These are phyloP conservation scores for Erythrobasidium yunnanense DNA, from an alignment of 768 basidiomycete genomes.

Conservation along the genomic window DNA sequence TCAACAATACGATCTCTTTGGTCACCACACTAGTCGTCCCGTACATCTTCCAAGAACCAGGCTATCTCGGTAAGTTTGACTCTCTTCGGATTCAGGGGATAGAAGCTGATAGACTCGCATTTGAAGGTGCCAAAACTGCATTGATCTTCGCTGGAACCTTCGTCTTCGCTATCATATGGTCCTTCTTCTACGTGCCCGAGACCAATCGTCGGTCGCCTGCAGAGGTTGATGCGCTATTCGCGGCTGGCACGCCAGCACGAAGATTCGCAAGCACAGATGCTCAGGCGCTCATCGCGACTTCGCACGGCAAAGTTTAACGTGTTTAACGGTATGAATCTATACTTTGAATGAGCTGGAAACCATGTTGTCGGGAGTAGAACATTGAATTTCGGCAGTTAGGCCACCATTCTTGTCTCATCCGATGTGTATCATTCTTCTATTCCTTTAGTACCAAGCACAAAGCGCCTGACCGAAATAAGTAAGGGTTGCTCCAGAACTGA, in stretches of 20 bases:
- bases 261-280: conserved; percentile 4
- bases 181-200: conserved; percentile 9
- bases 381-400: too few species aligned
- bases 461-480: too few species aligned
- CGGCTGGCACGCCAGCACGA: not conserved
- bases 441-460: too few species aligned
- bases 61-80: not conserved
- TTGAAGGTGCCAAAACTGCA: not conserved
- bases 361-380: too few species aligned
- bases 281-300: not conserved
- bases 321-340: not conserved
- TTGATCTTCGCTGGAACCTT: conserved; percentile 54
- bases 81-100: not conserved
- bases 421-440: too few species aligned
- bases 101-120: not conserved
- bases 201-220: not conserved
- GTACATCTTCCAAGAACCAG: not conserved
- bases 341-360: too few species aligned
- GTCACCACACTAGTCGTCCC: not conserved
- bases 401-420: too few species aligned
- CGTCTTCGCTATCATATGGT: conserved; percentile 79
- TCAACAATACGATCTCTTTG: not conserved
- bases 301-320: not conserved
- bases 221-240: conserved; percentile 1
- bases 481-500: too few species aligned